A percentile compares a stretch with the other conserved stretches of the same genome.
Conservation (phyloP, 192 early-diverging fungal species). For the Backusella morwellensis region DNA sequence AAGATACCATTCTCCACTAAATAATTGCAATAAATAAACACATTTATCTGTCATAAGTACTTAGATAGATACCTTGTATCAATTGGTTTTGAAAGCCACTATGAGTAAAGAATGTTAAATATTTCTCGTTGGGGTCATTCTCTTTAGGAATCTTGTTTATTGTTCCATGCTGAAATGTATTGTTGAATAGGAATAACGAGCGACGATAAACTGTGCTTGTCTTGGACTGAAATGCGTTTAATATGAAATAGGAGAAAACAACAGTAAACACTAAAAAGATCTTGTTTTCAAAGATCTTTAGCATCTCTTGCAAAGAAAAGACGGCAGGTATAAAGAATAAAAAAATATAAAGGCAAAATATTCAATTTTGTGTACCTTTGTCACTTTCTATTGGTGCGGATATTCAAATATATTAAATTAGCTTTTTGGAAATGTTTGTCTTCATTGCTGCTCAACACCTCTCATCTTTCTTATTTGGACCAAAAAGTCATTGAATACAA, state of each 20-base stretch:
- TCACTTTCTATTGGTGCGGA: neutral
- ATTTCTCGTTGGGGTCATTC: conserved; percentile 35
- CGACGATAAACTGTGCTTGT: neutral
- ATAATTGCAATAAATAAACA: neutral
- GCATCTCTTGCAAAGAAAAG: neutral
- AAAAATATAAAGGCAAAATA: neutral
- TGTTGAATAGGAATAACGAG: neutral
- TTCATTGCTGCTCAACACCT: too few species aligned
- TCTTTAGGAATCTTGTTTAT: neutral
- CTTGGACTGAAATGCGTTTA: neutral
- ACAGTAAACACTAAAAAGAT: neutral
- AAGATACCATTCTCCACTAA: conserved; percentile 49
- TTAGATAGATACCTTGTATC: conserved; percentile 23
- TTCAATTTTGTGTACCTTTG: neutral
- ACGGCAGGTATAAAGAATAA: neutral
- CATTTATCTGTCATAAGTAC: neutral
- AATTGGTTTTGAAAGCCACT: conserved; percentile 55
- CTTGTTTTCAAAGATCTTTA: neutral
- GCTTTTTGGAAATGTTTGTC: neutral
- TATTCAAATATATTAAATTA: neutral
- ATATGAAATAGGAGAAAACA: neutral
- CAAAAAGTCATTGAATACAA: too few species aligned
- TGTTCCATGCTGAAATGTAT: neutral
- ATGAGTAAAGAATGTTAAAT: conserved; percentile 48
- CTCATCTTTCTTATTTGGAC: too few species aligned